Evolutionary conservation across 352 stramenopile genomes (phyloP), one percentile per base, ranked within the genome.

Genomic region (Albugo candida): DNA sequence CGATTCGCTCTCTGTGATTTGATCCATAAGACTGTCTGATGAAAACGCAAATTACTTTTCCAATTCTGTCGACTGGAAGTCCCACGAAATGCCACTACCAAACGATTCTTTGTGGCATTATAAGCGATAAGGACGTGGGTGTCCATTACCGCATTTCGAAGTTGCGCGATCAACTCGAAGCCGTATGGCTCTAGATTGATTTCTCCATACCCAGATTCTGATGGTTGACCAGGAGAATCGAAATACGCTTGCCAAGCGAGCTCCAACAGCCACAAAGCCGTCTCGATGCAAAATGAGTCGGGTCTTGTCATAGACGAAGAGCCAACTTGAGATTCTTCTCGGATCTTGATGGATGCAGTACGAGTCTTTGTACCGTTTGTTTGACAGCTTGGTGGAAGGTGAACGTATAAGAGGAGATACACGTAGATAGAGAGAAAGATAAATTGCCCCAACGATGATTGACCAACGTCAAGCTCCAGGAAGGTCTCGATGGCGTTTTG

Each of bases 201-300:
- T 41, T 89, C 65, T 1, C 78, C 78, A 47, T 85, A 84, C 8
- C 78, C 78, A 31, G 65, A 83, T 16, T 77, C 54, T n/a, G 75
- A 85, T 18, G 73, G 69, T 10, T 70, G 77, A 5, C 79, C 81
- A 16, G 65, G 54, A 10, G 78, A 77, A 36, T 93, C 81, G 41
- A 91, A 91, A 56, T 93, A 93, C 14, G 78, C 74, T 52, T 93
- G 78, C 61, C 74, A 91, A 18, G 81, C 71, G 10, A 92, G 51
- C 45, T 93, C 78, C 19, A 92, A 52, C 18, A 93, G 45, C 72
- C 72, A 88, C 21, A 64, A 64, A 13, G 81, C 70, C 1, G 81
- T 87, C 60, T 93, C 76, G 20, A 93, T 75, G 47, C 81, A 93
- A 53, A 93, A 92, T 31, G 24, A 31, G 3, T 31, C 3, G 24